phyloP scores from a whole-genome alignment of 2,329 filamentous ascomycete species.

The Penicillium crustosum region DNA sequence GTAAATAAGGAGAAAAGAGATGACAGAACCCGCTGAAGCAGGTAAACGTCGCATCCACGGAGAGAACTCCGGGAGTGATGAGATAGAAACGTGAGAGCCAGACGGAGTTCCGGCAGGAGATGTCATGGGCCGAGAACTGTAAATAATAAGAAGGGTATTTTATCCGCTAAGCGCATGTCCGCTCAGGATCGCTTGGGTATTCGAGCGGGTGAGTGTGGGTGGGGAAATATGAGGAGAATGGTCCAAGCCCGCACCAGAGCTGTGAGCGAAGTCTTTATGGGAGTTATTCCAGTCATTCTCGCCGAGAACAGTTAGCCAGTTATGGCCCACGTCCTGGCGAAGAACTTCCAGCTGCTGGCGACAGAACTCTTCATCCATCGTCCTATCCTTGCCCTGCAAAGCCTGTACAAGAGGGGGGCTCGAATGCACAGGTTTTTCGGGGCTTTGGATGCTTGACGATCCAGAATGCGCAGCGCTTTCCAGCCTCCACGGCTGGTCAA shows the following conservation, averaged over 20 bases:
- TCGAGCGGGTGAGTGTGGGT: conserved; percentile 36
- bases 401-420: conserved; percentile 26
- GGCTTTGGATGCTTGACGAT: conserved; percentile 25
- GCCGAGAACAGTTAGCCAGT: conserved; percentile 81
- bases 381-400: conserved; percentile 33
- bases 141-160: conserved; percentile 4
- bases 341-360: conserved; percentile 84
- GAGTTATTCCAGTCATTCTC: conserved; percentile 64
- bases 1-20: conserved; percentile 6
- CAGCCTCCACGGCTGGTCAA: conserved; percentile 33
- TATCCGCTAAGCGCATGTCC: conserved; percentile 40
- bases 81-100: background rate
- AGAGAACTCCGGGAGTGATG: background rate
- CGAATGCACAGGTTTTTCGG: conserved; percentile 20
- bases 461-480: conserved; percentile 33
- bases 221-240: conserved; percentile 34
- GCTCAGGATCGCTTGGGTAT: conserved; percentile 43
- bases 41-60: background rate
- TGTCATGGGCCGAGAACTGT: background rate
- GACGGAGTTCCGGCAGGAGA: background rate
- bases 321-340: conserved; percentile 79
- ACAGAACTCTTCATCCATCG: conserved; percentile 70
- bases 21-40: background rate
- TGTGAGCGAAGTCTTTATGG: conserved; percentile 33
- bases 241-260: conserved; percentile 33